Evolutionary conservation across 768 basidiomycete genomes (phyloP).

Genomic region (Suillus plorans): DNA sequence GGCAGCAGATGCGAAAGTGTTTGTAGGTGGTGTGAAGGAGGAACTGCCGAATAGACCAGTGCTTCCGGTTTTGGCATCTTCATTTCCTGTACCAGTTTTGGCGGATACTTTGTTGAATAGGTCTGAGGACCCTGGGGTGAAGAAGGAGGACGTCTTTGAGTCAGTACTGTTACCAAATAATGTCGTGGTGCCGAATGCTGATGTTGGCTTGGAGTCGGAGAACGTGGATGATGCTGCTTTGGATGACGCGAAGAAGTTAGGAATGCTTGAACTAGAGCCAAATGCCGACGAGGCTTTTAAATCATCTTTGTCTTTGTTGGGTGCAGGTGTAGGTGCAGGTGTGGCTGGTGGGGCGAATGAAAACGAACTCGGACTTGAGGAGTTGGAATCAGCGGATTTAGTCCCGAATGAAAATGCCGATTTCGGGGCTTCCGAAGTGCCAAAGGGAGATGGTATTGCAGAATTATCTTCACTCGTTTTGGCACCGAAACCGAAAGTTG

Average conservation of each 20-base stretch:
- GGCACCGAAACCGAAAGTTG: slow-evolving; percentile 16
- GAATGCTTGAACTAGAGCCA: slow-evolving; percentile 14
- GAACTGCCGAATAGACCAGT: slow-evolving; percentile 21
- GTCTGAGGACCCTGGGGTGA: slow-evolving; percentile 12
- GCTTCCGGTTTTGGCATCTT: neutral
- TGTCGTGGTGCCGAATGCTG: slow-evolving; percentile 21
- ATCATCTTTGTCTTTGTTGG: slow-evolving; percentile 3
- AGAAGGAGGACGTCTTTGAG: slow-evolving; percentile 12
- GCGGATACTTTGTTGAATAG: slow-evolving; percentile 5
- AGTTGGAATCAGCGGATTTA: slow-evolving; percentile 8
- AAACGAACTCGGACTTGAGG: slow-evolving; percentile 19
- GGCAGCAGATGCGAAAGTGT: slow-evolving; percentile 19
- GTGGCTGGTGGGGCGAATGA: slow-evolving; percentile 15
- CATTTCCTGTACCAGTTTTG: slow-evolving; percentile 17
- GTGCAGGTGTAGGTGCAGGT: slow-evolving; percentile 10
- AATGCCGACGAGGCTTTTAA: slow-evolving; percentile 15
- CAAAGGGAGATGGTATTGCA: slow-evolving; percentile 14
- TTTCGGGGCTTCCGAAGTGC: slow-evolving; percentile 23
- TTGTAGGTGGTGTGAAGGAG: slow-evolving; percentile 12
- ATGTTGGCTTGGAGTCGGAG: slow-evolving; percentile 26
- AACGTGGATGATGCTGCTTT: slow-evolving; percentile 17
- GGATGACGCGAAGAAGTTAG: slow-evolving; percentile 22
- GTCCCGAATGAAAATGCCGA: slow-evolving; percentile 28
- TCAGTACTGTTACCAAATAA: slow-evolving; percentile 25
- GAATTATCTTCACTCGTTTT: slow-evolving; percentile 19